These are phyloP conservation scores for Cordyceps militaris DNA, from an alignment of 2,329 filamentous ascomycete genomes.

Conservation along the genomic window DNA sequence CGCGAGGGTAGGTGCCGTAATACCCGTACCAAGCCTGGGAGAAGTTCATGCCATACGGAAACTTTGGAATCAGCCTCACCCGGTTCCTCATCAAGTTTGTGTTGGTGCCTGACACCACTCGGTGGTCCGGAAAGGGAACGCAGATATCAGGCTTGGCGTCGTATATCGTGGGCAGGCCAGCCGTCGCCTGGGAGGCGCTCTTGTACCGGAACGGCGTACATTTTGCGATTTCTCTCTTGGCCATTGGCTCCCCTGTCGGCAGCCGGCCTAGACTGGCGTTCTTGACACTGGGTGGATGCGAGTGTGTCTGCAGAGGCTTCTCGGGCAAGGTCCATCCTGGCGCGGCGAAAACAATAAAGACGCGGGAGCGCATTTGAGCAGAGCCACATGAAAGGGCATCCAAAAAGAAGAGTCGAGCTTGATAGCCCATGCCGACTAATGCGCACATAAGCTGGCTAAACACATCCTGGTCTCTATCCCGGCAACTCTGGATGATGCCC, in stretches of 20 bases:
- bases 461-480: conserved; percentile 50
- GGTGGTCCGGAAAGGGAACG: conserved; percentile 61
- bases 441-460: conserved; percentile 67
- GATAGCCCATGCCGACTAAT: conserved; percentile 71
- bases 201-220: conserved; percentile 55
- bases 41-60: conserved; percentile 49
- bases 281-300: conserved; percentile 38
- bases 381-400: conserved; percentile 65
- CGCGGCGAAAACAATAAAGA: conserved; percentile 67
- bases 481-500: conserved; percentile 48
- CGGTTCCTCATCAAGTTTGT: conserved; percentile 35
- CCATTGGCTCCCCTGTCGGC: conserved; percentile 54
- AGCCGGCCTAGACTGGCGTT: conserved; percentile 45
- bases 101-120: conserved; percentile 35
- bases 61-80: conserved; percentile 51
- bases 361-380: conserved; percentile 55
- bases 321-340: conserved; percentile 53
- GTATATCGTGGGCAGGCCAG: conserved; percentile 55
- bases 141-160: conserved; percentile 58
- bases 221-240: conserved; percentile 33
- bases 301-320: conserved; percentile 55
- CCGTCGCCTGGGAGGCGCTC: conserved; percentile 44
- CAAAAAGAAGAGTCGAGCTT: conserved; percentile 58
- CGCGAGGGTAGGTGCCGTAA: conserved; percentile 12
- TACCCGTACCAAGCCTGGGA: conserved; percentile 36